A percentile compares a stretch with the other conserved stretches of the same genome.
phyloP scores from a whole-genome alignment of 2,329 filamentous ascomycete species.

The Chrysoporthe austroafricana region DNA sequence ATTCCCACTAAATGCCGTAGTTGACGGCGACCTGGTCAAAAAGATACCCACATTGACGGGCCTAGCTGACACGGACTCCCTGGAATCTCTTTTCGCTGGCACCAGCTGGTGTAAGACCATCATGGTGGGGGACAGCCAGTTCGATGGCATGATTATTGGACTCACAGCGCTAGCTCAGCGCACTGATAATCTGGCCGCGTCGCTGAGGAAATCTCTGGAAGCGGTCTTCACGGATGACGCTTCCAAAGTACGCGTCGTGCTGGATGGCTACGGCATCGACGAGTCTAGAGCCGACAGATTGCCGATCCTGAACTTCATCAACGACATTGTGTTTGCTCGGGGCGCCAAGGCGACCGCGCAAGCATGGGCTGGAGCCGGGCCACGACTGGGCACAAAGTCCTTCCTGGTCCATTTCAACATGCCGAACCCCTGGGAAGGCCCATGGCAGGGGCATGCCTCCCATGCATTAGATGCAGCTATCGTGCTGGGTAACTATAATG shows the following conservation, averaged over 20 bases:
- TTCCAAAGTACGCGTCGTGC: conserved; percentile 5
- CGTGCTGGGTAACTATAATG: conserved; percentile 50
- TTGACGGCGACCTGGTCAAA: conserved; percentile 29
- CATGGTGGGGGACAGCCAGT: conserved; percentile 21
- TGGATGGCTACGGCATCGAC: conserved; percentile 19
- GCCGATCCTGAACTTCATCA: conserved; percentile 22
- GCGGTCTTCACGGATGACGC: conserved; percentile 18
- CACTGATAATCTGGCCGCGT: conserved; percentile 19
- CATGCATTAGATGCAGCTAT: conserved; percentile 51
- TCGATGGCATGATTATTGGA: conserved; percentile 25
- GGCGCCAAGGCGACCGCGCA: conserved; percentile 11
- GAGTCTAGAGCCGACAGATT: conserved; percentile 14
- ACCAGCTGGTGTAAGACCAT: conserved; percentile 22
- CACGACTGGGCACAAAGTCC: conserved; percentile 14
- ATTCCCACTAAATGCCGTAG: conserved; percentile 22
- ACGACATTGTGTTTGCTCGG: conserved; percentile 25
- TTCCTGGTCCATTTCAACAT: conserved; percentile 47
- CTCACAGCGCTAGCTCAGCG: conserved; percentile 14
- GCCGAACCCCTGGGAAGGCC: conserved; percentile 50
- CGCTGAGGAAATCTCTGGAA: conserved; percentile 15
- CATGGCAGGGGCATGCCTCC: conserved; percentile 43
- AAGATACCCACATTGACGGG: conserved; percentile 15
- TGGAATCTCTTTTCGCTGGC: conserved; percentile 19
- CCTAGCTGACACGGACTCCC: conserved; percentile 15
- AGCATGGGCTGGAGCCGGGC: conserved; percentile 14